Percentiles rank a stretch among this genome's conserved stretches.
Evolutionary conservation across 139 green algal genomes (phyloP).

Genomic region (Micromonas commoda): DNA sequence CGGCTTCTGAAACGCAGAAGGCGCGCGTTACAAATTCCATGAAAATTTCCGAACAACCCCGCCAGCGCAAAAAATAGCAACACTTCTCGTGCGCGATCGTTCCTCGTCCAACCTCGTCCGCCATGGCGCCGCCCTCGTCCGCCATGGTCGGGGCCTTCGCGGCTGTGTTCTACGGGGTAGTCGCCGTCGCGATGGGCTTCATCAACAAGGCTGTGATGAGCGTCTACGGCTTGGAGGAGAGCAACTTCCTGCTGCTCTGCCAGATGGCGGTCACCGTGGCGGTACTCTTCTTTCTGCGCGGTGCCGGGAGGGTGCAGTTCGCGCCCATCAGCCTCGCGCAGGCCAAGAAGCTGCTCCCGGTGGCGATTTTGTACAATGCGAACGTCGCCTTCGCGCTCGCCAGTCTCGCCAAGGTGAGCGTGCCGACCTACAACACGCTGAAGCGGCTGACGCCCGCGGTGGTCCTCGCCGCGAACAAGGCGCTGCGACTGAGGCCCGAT

Average conservation of each 20-base stretch:
- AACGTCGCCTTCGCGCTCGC: conserved; percentile 46
- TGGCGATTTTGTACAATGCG: conserved; percentile 47
- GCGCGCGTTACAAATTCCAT: no score
- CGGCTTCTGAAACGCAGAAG: conserved; percentile 6
- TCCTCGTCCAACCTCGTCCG: neutral
- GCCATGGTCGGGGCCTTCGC: neutral
- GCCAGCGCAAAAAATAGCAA: no score
- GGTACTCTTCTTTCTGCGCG: neutral
- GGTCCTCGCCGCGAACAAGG: neutral
- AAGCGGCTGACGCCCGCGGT: conserved; percentile 30
- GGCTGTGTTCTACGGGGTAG: conserved; percentile 27
- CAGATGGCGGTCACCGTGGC: conserved; percentile 34
- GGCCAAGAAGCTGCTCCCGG: conserved; percentile 10
- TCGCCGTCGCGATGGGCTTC: conserved; percentile 40
- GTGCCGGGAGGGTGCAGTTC: neutral
- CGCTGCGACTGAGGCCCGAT: neutral
- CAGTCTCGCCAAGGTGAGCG: conserved; percentile 32
- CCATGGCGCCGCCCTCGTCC: neutral
- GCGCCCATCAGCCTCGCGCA: neutral
- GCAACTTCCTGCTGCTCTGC: conserved; percentile 32
- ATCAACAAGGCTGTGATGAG: conserved; percentile 44
- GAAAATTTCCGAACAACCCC: no score
- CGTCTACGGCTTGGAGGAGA: conserved; percentile 17
- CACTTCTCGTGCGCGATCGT: no score
- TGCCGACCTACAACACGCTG: conserved; percentile 41